These are phyloP conservation scores for Xanthoconium separans DNA, from an alignment of 1,284 basidiomycete species.

Conservation along the genomic window DNA sequence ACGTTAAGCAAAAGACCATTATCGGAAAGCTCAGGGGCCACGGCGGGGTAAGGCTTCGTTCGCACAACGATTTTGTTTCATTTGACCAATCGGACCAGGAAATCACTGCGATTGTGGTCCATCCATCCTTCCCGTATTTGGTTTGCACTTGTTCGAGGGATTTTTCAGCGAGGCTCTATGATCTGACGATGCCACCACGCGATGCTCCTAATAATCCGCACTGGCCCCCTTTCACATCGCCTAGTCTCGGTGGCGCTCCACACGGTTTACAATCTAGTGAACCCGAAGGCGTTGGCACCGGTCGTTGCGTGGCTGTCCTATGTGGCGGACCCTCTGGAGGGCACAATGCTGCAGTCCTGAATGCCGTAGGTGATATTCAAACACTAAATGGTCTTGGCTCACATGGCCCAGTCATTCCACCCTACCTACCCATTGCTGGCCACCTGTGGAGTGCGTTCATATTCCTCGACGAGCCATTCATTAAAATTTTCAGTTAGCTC, in stretches of 20 bases:
- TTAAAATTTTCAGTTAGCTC: slow-evolving; percentile 42
- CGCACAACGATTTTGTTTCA: not conserved
- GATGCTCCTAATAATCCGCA: slow-evolving; percentile 47
- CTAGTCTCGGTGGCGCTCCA: slow-evolving; percentile 63
- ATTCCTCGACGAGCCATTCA: not conserved
- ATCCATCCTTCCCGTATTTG: slow-evolving; percentile 54
- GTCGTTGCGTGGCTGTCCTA: slow-evolving; percentile 62
- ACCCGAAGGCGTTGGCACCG: slow-evolving; percentile 56
- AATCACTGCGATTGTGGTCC: slow-evolving; percentile 64
- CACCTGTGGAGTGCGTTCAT: slow-evolving; percentile 63
- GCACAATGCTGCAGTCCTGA: slow-evolving; percentile 63
- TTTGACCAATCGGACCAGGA: slow-evolving; percentile 39
- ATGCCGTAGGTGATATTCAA: slow-evolving; percentile 46
- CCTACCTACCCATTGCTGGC: slow-evolving; percentile 59
- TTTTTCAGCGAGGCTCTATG: slow-evolving; percentile 62
- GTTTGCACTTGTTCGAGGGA: slow-evolving; percentile 71
- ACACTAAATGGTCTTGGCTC: slow-evolving; percentile 4
- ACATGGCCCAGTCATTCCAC: slow-evolving; percentile 58
- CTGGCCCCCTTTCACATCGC: slow-evolving; percentile 52
- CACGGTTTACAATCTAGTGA: slow-evolving; percentile 63
- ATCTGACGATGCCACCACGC: slow-evolving; percentile 44
- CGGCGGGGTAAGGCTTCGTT: slow-evolving; percentile 53
- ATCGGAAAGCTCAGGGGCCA: slow-evolving; percentile 60
- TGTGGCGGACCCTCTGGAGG: slow-evolving; percentile 70
- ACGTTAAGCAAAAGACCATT: slow-evolving; percentile 39